A percentile compares a stretch with the other conserved stretches of the same genome.
These are phyloP conservation scores for Theobroma grandiflorum DNA, from an alignment of 441 rosid species.

Conservation along the genomic window DNA sequence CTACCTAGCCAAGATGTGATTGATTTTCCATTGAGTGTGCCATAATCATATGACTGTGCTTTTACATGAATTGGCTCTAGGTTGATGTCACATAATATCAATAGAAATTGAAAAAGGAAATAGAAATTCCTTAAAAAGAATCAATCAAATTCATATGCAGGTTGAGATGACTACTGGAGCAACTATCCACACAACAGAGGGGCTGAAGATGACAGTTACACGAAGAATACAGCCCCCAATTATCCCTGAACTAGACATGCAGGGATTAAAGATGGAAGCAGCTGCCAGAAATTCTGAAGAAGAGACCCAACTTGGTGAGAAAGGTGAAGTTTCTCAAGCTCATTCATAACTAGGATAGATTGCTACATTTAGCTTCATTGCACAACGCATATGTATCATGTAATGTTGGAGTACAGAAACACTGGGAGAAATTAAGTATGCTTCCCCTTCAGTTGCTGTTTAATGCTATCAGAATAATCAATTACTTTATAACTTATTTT, in stretches of 20 bases:
- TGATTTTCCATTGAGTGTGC: neutral
- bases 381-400: neutral
- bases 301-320: slow-evolving; percentile 44
- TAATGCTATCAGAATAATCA: neutral
- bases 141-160: slow-evolving; percentile 46
- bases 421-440: neutral
- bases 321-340: slow-evolving; percentile 68
- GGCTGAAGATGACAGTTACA: slow-evolving; percentile 76
- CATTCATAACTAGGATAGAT: slow-evolving; percentile 15
- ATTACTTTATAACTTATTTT: neutral
- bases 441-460: neutral
- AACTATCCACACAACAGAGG: slow-evolving; percentile 95
- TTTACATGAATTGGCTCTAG: neutral
- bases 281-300: slow-evolving; percentile 31
- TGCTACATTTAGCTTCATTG: neutral
- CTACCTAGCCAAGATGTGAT: slow-evolving; percentile 3
- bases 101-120: slow-evolving; percentile 1
- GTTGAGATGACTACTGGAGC: slow-evolving; percentile 99
- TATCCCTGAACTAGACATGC: slow-evolving; percentile 52
- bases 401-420: neutral
- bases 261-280: slow-evolving; percentile 42
- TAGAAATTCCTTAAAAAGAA: neutral
- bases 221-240: slow-evolving; percentile 62
- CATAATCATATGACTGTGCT: neutral
- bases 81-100: neutral